These are phyloP conservation scores for Komagataella pseudopastoris DNA, from an alignment of 805 yeast genomes.

Conservation along the genomic window DNA sequence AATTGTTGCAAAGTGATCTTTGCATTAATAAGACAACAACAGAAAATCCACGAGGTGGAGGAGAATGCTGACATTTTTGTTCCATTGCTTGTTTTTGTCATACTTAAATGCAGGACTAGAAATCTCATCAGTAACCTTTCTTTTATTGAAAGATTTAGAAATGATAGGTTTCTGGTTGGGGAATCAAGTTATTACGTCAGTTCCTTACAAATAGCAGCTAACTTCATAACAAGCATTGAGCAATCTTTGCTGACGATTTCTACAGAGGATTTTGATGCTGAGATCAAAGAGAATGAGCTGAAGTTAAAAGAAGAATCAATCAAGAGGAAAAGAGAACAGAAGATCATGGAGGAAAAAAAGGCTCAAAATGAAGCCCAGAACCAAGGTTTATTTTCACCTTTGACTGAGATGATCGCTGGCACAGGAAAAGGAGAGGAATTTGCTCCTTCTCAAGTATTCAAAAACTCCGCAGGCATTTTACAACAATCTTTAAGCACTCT, in stretches of 20 bases:
- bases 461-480: constrained; percentile 21
- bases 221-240: constrained; percentile 55
- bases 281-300: constrained; percentile 28
- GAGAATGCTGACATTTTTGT: constrained; percentile 91
- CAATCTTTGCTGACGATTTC: constrained; percentile 44
- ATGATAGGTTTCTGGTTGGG: constrained; percentile 62
- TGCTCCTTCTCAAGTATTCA: constrained; percentile 20
- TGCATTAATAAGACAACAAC: constrained; percentile 57
- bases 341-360: constrained; percentile 2
- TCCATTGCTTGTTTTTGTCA: constrained; percentile 75
- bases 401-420: constrained; percentile 2
- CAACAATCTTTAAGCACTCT: constrained; percentile 19
- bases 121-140: constrained; percentile 65
- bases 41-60: constrained; percentile 28
- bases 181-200: constrained; percentile 88
- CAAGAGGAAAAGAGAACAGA: constrained; percentile 9
- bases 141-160: constrained; percentile 78
- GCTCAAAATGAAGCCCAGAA: constrained; percentile 3
- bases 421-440: constrained; percentile 8
- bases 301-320: constrained; percentile 15
- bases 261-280: constrained; percentile 44
- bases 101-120: constrained; percentile 53
- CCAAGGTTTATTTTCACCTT: constrained; percentile 5
- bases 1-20: constrained; percentile 90
- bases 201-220: constrained; percentile 80